Percentiles rank a stretch among this genome's conserved stretches.
These are phyloP conservation scores for Rhizophagus prolifer DNA, from an alignment of 192 early-diverging fungal species.

Conservation along the genomic window DNA sequence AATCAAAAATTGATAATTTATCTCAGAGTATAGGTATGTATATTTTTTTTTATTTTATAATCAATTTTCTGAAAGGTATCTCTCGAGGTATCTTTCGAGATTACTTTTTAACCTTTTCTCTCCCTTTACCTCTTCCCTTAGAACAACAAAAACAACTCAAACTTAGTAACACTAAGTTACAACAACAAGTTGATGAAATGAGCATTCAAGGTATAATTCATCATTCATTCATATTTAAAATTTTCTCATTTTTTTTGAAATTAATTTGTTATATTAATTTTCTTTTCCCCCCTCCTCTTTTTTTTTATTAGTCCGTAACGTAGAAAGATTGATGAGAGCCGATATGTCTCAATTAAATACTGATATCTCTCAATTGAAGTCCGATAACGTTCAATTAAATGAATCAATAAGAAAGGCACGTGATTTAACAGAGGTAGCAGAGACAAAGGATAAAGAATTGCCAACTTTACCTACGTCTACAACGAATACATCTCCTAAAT, in stretches of 20 bases:
- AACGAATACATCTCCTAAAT: background rate
- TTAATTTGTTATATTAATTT: background rate
- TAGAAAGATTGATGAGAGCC: background rate
- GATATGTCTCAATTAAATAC: too few species aligned
- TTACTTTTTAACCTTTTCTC: background rate
- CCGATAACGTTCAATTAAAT: background rate
- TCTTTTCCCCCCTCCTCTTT: background rate
- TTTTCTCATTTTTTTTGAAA: too few species aligned
- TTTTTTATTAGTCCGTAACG: background rate
- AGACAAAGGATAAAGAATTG: background rate
- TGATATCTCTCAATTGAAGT: too few species aligned
- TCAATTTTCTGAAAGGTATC: background rate
- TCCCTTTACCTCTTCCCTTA: background rate
- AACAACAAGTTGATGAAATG: background rate
- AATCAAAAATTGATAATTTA: background rate
- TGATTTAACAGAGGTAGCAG: background rate
- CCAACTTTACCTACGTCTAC: background rate
- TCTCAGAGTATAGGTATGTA: too few species aligned
- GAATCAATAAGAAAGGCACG: background rate
- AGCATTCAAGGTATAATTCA: background rate
- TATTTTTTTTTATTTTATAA: background rate
- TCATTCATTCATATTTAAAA: too few species aligned
- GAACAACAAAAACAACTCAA: background rate
- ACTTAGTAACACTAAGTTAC: background rate
- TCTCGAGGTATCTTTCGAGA: too few species aligned